Conservation (phyloP, 352 stramenopile species). For the Phytophthora syringae region DNA sequence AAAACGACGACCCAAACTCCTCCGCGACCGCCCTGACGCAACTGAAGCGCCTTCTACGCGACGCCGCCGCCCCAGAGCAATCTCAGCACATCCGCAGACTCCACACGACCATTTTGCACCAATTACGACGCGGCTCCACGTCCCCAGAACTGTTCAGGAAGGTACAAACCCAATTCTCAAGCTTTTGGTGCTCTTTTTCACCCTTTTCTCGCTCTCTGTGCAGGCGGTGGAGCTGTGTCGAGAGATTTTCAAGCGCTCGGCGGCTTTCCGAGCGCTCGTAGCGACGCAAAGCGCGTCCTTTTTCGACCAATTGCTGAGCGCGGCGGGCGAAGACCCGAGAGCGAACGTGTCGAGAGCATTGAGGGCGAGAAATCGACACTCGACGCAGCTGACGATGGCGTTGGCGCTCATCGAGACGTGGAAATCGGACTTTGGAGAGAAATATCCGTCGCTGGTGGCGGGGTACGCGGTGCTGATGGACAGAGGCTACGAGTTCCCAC, state of each 20-base stretch:
- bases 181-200: too few relatives aligned
- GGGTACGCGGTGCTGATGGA: slow-evolving; percentile 54
- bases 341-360: slow-evolving; percentile 36
- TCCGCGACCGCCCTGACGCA: slow-evolving; percentile 32
- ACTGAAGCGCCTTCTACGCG: slow-evolving; percentile 41
- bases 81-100: slow-evolving; percentile 36
- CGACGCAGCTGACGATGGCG: slow-evolving; percentile 33
- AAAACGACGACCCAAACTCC: too few relatives aligned
- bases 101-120: slow-evolving; percentile 24
- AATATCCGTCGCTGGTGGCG: slow-evolving; percentile 63
- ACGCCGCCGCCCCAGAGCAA: slow-evolving; percentile 29
- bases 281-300: slow-evolving; percentile 47
- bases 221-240: slow-evolving; percentile 44
- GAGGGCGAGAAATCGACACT: slow-evolving; percentile 20
- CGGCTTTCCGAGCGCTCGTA: slow-evolving; percentile 56
- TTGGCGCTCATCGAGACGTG: slow-evolving; percentile 68
- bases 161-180: too few relatives aligned
- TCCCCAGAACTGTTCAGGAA: slow-evolving; percentile 26
- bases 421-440: slow-evolving; percentile 61
- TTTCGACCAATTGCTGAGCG: slow-evolving; percentile 54
- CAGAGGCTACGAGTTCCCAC: slow-evolving; percentile 64
- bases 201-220: too few relatives aligned
- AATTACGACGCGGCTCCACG: slow-evolving; percentile 27
- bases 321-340: slow-evolving; percentile 46
- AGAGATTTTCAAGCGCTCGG: slow-evolving; percentile 69